Percentiles rank a stretch among this genome's conserved stretches.
These are phyloP conservation scores for Trametes villosa DNA, from an alignment of 768 basidiomycete genomes.

Conservation along the genomic window DNA sequence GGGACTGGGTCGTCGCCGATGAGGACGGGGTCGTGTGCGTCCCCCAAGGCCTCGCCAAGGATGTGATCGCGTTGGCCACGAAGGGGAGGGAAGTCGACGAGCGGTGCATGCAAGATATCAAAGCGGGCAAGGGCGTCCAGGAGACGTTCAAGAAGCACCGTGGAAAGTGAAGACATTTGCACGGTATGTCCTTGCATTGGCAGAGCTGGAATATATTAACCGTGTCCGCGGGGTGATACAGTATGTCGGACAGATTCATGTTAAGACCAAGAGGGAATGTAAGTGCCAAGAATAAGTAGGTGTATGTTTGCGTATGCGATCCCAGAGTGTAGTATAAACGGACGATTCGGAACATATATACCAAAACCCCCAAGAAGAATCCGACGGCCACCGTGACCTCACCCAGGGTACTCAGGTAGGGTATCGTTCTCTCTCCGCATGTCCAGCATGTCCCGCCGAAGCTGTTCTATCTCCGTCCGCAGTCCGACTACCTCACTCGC, in stretches of 20 bases:
- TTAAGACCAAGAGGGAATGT: too few species aligned
- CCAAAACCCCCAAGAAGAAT: too few species aligned
- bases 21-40: constrained; percentile 89
- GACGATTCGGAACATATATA: too few species aligned
- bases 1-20: constrained; percentile 87
- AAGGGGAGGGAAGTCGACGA: constrained; percentile 69
- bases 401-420: neutral
- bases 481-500: constrained; percentile 25
- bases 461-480: constrained; percentile 32
- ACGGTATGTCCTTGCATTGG: too few species aligned
- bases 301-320: too few species aligned
- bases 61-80: constrained; percentile 62
- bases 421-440: constrained; percentile 21
- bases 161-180: constrained; percentile 41
- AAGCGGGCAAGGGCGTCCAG: constrained; percentile 71
- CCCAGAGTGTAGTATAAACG: too few species aligned
- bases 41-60: constrained; percentile 52
- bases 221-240: too few species aligned
- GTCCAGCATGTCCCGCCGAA: constrained; percentile 28
- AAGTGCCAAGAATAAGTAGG: too few species aligned
- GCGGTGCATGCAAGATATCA: constrained; percentile 74
- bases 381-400: too few species aligned
- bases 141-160: constrained; percentile 81
- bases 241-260: too few species aligned
- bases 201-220: too few species aligned